Percentiles rank a stretch among this genome's conserved stretches.
These are phyloP conservation scores for Gynochthodes officinalis DNA, from an alignment of 257 asterid genomes.

Conservation along the genomic window DNA sequence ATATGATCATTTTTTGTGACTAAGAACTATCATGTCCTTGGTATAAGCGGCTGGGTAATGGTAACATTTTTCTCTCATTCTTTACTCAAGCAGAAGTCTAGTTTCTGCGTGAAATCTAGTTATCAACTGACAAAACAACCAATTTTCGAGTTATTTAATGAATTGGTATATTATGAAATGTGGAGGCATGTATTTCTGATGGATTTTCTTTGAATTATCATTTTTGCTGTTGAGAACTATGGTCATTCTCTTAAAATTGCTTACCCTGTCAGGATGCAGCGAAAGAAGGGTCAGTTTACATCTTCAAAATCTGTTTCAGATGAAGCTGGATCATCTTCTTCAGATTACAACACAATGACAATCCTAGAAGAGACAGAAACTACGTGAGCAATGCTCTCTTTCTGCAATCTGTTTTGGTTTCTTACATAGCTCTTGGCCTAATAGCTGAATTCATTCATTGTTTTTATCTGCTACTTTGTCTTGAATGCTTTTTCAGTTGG, in stretches of 20 bases:
- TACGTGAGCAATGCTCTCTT: slow-evolving; percentile 44
- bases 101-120: neutral
- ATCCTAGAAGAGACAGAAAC: slow-evolving; percentile 88
- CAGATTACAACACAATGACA: slow-evolving; percentile 63
- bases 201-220: neutral
- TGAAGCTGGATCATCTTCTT: slow-evolving; percentile 75
- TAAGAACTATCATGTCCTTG: neutral
- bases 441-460: slow-evolving; percentile 2
- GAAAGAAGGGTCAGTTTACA: slow-evolving; percentile 97
- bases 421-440: neutral
- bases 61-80: neutral
- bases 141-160: neutral
- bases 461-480: neutral
- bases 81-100: neutral
- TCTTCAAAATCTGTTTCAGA: slow-evolving; percentile 75
- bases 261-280: slow-evolving; percentile 82
- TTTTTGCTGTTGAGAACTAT: neutral
- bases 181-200: neutral
- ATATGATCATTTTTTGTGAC: neutral
- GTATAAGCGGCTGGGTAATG: neutral
- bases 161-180: neutral
- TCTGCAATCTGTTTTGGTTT: neutral
- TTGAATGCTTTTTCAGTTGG: neutral
- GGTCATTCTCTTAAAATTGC: slow-evolving; percentile 8
- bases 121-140: neutral